Evolutionary conservation across 2,329 filamentous ascomycete genomes (phyloP).

Genomic region (Colletotrichum filicis): DNA sequence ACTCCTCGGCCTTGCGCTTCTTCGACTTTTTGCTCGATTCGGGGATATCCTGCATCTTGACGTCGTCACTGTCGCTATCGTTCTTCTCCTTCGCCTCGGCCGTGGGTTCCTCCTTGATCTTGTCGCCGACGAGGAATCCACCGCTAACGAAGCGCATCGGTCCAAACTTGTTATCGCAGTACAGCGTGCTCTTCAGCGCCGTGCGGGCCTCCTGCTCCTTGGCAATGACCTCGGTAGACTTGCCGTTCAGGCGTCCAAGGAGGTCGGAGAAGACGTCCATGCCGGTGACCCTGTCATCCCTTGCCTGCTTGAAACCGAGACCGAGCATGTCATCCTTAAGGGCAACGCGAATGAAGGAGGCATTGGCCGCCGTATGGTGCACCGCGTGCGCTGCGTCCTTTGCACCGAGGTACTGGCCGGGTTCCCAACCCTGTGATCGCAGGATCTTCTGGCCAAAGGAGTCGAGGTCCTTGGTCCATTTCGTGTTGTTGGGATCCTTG

Average conservation of each 20-base stretch:
- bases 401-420: conserved; percentile 84
- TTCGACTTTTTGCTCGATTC: conserved; percentile 58
- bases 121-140: conserved; percentile 74
- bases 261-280: conserved; percentile 88
- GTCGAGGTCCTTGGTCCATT: conserved; percentile 85
- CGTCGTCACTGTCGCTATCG: conserved; percentile 39
- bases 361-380: conserved; percentile 82
- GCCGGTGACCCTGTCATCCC: conserved; percentile 83
- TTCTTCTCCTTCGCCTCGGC: conserved; percentile 40
- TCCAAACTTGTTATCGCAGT: conserved; percentile 81
- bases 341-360: conserved; percentile 85
- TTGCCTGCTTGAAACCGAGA: conserved; percentile 82
- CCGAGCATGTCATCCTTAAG: conserved; percentile 94
- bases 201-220: conserved; percentile 75
- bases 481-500: conserved; percentile 94
- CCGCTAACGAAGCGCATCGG: conserved; percentile 87
- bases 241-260: conserved; percentile 89
- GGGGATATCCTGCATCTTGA: conserved; percentile 38
- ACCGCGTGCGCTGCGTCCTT: conserved; percentile 79
- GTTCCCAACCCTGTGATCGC: conserved; percentile 88
- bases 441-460: conserved; percentile 93
- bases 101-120: conserved; percentile 59
- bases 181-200: conserved; percentile 77
- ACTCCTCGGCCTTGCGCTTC: conserved; percentile 60
- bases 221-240: conserved; percentile 77